Evolutionary conservation across 805 yeast species (phyloP).

Genomic region (Debaryomyces castellii): DNA sequence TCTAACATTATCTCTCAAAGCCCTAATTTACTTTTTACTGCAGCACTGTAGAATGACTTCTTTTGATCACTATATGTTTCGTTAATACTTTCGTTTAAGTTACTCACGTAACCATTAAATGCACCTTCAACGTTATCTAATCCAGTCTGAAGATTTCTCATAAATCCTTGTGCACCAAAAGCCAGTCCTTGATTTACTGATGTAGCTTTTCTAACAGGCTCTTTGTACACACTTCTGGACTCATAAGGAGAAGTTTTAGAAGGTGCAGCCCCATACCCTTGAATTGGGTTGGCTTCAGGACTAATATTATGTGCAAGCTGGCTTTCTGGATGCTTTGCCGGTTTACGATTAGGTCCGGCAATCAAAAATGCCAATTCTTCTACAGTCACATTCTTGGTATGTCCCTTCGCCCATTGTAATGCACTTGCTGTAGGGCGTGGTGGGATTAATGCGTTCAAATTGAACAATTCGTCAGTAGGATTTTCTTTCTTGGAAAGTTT

Average conservation of each 20-base stretch:
- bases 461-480: conserved; percentile 61
- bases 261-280: conserved; percentile 25
- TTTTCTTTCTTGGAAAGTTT: conserved; percentile 21
- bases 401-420: conserved; percentile 84
- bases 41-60: conserved; percentile 48
- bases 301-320: conserved; percentile 48
- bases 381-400: conserved; percentile 53
- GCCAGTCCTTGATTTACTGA: conserved; percentile 39
- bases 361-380: conserved; percentile 65
- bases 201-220: conserved; percentile 44
- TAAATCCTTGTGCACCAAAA: conserved; percentile 39
- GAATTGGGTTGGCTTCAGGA: conserved; percentile 42
- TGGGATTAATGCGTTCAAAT: conserved; percentile 66
- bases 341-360: conserved; percentile 73
- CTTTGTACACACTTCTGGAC: conserved; percentile 33
- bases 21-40: conserved; percentile 55
- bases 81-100: conserved; percentile 51
- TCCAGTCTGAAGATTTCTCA: conserved; percentile 51
- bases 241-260: conserved; percentile 11
- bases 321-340: conserved; percentile 59
- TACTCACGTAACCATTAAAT: conserved; percentile 57
- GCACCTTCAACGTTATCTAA: conserved; percentile 54
- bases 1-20: conserved; percentile 24
- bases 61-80: conserved; percentile 52
- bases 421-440: conserved; percentile 78